Evolutionary conservation across 2,329 filamentous ascomycete species (phyloP).

Genomic region (Colletotrichum truncatum): DNA sequence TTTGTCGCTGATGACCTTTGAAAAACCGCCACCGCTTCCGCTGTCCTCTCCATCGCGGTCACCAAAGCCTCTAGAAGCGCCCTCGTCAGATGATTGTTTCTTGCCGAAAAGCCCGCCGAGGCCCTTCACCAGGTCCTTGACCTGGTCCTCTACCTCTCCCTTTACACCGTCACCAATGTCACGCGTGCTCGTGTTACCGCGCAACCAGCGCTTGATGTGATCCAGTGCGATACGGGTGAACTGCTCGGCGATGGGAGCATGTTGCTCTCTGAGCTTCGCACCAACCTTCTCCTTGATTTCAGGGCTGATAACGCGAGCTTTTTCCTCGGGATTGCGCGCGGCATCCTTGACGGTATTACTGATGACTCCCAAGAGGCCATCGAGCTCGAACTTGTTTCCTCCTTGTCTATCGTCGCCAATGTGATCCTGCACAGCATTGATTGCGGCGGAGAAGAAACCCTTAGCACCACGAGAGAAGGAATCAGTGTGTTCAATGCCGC

Average conservation of each 20-base stretch:
- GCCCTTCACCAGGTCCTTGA: slow-evolving; percentile 54
- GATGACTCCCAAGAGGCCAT: slow-evolving; percentile 52
- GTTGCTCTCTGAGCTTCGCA: slow-evolving; percentile 49
- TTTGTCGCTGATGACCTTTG: slow-evolving; percentile 56
- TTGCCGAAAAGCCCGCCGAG: slow-evolving; percentile 50
- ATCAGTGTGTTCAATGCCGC: slow-evolving; percentile 29
- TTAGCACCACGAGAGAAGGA: slow-evolving; percentile 40
- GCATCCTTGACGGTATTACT: slow-evolving; percentile 54
- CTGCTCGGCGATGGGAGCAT: slow-evolving; percentile 53
- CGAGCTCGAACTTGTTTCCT: slow-evolving; percentile 47
- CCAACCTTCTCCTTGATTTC: slow-evolving; percentile 57
- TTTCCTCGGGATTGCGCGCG: slow-evolving; percentile 55
- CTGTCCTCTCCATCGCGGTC: slow-evolving; percentile 38
- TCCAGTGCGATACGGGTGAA: slow-evolving; percentile 56
- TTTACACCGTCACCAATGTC: slow-evolving; percentile 54
- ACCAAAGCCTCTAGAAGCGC: slow-evolving; percentile 40
- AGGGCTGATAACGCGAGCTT: slow-evolving; percentile 53
- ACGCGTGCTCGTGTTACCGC: slow-evolving; percentile 50
- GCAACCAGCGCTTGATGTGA: slow-evolving; percentile 55
- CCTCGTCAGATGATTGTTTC: slow-evolving; percentile 41
- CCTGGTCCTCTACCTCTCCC: slow-evolving; percentile 53
- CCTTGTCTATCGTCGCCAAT: slow-evolving; percentile 41
- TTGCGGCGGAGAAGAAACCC: slow-evolving; percentile 51
- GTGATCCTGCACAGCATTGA: slow-evolving; percentile 51
- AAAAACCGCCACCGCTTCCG: slow-evolving; percentile 48